Conservation (phyloP, 148 eudicot species). For the Chenopodium album region DNA sequence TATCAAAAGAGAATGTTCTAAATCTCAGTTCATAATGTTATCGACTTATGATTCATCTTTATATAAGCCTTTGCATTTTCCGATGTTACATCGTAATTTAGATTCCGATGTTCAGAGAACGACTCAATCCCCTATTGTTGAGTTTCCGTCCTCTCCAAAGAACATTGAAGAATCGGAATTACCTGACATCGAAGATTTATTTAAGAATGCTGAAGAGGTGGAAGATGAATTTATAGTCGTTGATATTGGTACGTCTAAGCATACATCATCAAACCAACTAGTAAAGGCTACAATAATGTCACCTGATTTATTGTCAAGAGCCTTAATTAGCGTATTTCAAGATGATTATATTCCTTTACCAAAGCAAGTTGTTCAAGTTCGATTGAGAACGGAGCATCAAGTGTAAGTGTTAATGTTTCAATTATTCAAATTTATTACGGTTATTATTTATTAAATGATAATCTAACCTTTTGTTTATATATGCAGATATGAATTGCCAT, state of each 20-base stretch:
- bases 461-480: neutral
- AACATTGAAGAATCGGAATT: conserved; percentile 10
- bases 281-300: too few relatives aligned
- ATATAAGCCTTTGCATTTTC: neutral
- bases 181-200: conserved; percentile 48
- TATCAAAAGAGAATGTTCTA: neutral
- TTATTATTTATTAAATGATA: neutral
- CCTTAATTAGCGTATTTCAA: conserved; percentile 18
- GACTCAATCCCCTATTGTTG: conserved; percentile 34
- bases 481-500: conserved; percentile 33
- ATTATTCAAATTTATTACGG: neutral
- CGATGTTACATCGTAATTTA: neutral
- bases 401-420: conserved; percentile 28
- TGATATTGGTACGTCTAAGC: conserved; percentile 24
- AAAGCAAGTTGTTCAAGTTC: conserved; percentile 9
- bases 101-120: neutral
- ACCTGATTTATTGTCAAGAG: conserved; percentile 6
- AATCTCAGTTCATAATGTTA: neutral
- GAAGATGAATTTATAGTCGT: conserved; percentile 27
- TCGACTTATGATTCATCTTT: neutral
- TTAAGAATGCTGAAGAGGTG: conserved; percentile 20
- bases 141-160: conserved; percentile 47
- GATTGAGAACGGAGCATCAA: conserved; percentile 39
- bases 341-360: conserved; percentile 20
- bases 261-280: neutral